Evolutionary conservation across 306 rosid genomes (phyloP), one percentile per base, ranked within the genome.

Genomic region (Arachis hypogaea): DNA sequence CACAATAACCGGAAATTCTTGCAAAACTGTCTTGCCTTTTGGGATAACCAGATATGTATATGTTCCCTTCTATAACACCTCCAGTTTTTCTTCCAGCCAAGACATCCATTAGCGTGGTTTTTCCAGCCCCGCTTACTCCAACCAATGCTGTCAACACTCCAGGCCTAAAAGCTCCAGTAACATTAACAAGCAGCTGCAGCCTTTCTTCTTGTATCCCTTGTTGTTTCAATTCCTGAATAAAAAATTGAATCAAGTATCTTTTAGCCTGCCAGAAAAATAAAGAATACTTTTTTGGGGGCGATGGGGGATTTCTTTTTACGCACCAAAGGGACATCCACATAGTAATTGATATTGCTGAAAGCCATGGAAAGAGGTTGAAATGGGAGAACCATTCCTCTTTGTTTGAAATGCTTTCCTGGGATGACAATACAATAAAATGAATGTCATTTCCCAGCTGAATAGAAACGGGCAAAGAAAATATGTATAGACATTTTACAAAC

Each of bases 101-200:
- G 12, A 93, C 98, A 73, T 93, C 98, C 98, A 93, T 93, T 81
- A 93, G 91, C 45, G 98, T 93, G 59, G 98, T 93, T 85, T 93
- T 93, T 60, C 98, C 98, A 68, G 98, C 98, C 81, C 98, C 98
- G 69, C 98, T 93, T 49, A 93, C 93, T 73, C 98, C 98, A 56
- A 93, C 96, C 83, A 93, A 85, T 33, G 98, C 98, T 73, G 98
- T 93, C 76, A 93, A 89, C 74, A 93, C 88, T 71, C 97, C 98
- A 6, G 98, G 98, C 81, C 86, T 85, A 81, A 93, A 93, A 47
- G 93, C 86, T 81, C 98, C 98, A 4, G 96, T 89, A 59, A 93
- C 93, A 83, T 91, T 77, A 79, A 80, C 85, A 82, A 93, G 85
- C 63, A 93, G 89, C 84, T 81, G 97, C 76, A 93, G 69, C 81